Conservation (phyloP, 345 rosid genomes). For the Trapa bicornis region DNA sequence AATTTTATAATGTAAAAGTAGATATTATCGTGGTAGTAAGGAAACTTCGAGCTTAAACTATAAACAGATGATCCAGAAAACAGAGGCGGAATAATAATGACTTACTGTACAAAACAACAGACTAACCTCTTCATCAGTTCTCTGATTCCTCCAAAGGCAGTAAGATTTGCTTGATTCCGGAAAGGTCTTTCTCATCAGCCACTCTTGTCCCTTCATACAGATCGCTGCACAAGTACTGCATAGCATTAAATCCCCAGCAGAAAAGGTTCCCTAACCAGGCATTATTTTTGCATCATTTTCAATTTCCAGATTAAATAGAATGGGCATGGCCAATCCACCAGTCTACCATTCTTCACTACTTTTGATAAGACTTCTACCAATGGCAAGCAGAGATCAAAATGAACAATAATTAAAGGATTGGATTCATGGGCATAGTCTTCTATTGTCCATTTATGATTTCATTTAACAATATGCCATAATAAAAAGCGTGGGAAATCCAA, state of each 20-base stretch:
- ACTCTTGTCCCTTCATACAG: conserved; percentile 83
- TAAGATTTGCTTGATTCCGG: conserved; percentile 62
- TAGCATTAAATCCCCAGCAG: not conserved
- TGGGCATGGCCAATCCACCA: not conserved
- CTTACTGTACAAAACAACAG: not conserved
- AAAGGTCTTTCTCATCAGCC: conserved; percentile 54
- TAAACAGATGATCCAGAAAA: not conserved
- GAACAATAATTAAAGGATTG: too few relatives aligned
- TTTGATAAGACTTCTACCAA: not conserved
- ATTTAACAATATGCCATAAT: too few relatives aligned
- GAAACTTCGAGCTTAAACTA: not conserved
- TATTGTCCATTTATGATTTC: too few relatives aligned
- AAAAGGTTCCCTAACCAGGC: not conserved
- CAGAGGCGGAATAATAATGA: not conserved
- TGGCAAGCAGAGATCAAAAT: not conserved
- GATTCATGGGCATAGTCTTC: too few relatives aligned
- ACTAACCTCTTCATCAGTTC: conserved; percentile 75
- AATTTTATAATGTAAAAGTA: not conserved
- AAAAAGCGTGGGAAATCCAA: too few relatives aligned
- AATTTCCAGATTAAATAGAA: too few relatives aligned
- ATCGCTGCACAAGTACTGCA: conserved; percentile 33
- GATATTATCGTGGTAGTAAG: not conserved
- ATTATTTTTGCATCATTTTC: not conserved
- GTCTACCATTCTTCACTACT: not conserved
- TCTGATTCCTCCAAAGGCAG: conserved; percentile 58